A percentile compares a stretch with the other conserved stretches of the same genome.
phyloP scores from a whole-genome alignment of 352 stramenopile genomes.

The Pythium scleroteichum region DNA sequence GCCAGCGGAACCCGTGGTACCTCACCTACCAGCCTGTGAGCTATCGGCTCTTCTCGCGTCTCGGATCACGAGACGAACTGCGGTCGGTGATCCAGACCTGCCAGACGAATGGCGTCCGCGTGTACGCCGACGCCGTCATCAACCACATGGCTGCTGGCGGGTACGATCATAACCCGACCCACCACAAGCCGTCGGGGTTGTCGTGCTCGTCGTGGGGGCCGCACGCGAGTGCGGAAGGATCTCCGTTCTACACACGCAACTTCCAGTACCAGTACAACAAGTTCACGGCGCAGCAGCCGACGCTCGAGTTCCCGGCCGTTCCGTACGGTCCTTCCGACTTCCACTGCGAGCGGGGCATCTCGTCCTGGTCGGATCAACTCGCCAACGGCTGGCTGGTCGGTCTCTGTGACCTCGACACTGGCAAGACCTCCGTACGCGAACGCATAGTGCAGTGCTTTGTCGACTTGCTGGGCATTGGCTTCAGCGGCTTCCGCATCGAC shows the following conservation, averaged over 20 bases:
- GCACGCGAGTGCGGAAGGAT: conserved; percentile 26
- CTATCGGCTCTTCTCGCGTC: conserved; percentile 57
- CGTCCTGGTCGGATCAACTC: conserved; percentile 33
- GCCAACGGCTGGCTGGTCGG: conserved; percentile 45
- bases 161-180: conserved; percentile 25
- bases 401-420: conserved; percentile 58
- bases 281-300: conserved; percentile 44
- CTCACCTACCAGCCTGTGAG: conserved; percentile 68
- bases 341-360: conserved; percentile 44
- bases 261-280: conserved; percentile 43
- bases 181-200: conserved; percentile 15
- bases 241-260: conserved; percentile 36
- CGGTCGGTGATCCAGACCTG: conserved; percentile 69
- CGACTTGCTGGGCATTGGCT: conserved; percentile 65
- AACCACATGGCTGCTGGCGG: conserved; percentile 38
- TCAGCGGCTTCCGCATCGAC: conserved; percentile 68
- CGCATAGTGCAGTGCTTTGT: conserved; percentile 74
- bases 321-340: conserved; percentile 61
- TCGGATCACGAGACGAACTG: conserved; percentile 52
- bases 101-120: conserved; percentile 53
- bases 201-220: conserved; percentile 23
- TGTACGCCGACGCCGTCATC: conserved; percentile 43
- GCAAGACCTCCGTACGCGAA: conserved; percentile 55
- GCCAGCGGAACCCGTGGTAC: conserved; percentile 68
- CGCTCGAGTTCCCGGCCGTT: conserved; percentile 61